Conservation (phyloP, 179 eudicot species). For the Beta corolliflora region DNA sequence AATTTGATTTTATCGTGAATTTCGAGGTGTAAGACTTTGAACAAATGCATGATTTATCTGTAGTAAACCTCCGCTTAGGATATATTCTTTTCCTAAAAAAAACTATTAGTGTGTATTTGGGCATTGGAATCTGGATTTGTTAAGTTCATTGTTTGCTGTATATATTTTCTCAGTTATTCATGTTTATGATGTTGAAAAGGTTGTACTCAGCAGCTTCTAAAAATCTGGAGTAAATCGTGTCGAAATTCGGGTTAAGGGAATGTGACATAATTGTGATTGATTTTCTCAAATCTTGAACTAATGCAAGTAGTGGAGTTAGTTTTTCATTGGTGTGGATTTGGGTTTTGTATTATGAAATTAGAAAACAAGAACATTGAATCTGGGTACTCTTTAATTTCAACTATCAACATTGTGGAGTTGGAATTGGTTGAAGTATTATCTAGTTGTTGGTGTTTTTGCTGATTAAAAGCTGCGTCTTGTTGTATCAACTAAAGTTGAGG, state of each 20-base stretch:
- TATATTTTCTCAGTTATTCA: background rate
- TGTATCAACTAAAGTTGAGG: slow-evolving; percentile 7
- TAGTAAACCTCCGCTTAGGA: background rate
- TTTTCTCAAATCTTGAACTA: background rate
- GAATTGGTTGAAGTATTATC: background rate
- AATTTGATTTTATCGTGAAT: background rate
- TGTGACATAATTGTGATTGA: background rate
- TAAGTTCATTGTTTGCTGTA: background rate
- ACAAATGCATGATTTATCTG: background rate
- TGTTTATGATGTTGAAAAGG: background rate
- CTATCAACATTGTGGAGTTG: background rate
- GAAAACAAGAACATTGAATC: background rate
- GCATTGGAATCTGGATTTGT: background rate
- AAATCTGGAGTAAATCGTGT: background rate
- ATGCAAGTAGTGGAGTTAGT: background rate
- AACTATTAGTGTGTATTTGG: background rate
- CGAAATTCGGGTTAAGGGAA: background rate
- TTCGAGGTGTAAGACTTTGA: background rate
- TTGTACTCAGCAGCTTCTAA: background rate
- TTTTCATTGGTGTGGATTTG: background rate
- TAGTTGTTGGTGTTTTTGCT: background rate
- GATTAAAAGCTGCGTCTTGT: background rate
- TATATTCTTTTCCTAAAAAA: background rate
- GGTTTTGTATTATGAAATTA: background rate
- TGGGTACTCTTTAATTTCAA: background rate